Percentiles rank a stretch among this genome's conserved stretches.
Evolutionary conservation across 345 rosid genomes (phyloP).

Genomic region (Salix dunnii): DNA sequence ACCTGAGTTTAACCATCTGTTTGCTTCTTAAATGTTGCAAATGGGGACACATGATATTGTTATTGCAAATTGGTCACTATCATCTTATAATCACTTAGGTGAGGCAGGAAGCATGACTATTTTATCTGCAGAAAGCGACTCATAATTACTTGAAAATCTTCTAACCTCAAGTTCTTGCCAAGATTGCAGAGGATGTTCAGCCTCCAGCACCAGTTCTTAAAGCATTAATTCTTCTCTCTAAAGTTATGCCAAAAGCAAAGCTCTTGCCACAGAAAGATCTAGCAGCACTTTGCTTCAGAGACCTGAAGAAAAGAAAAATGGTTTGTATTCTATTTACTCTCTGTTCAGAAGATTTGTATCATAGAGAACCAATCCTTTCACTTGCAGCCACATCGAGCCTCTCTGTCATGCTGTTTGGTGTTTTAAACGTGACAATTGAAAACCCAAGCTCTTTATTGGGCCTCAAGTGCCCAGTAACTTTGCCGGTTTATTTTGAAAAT

Average conservation of each 20-base stretch:
- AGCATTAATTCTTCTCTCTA: slow-evolving; percentile 47
- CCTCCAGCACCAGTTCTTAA: slow-evolving; percentile 63
- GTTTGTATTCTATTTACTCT: slow-evolving; percentile 34
- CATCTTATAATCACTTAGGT: background rate
- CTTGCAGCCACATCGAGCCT: background rate
- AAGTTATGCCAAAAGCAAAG: slow-evolving; percentile 75
- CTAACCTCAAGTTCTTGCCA: slow-evolving; percentile 42
- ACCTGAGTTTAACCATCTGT: background rate
- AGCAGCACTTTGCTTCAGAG: slow-evolving; percentile 65
- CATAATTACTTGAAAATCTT: slow-evolving; percentile 10
- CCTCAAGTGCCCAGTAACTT: background rate
- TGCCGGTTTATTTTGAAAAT: background rate
- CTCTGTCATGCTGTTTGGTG: background rate
- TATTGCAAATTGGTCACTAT: background rate
- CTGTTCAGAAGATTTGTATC: background rate
- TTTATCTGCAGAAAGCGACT: background rate
- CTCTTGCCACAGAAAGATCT: slow-evolving; percentile 69
- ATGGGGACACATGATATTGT: background rate
- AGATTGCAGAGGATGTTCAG: slow-evolving; percentile 78
- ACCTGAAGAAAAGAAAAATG: slow-evolving; percentile 62
- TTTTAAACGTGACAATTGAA: background rate
- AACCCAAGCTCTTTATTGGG: background rate
- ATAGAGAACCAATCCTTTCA: background rate
- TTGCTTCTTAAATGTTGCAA: background rate
- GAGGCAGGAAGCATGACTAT: background rate